A percentile compares a stretch with the other conserved stretches of the same genome.
phyloP scores from a whole-genome alignment of 805 yeast genomes.

The Wickerhamomyces subpelliculosus region DNA sequence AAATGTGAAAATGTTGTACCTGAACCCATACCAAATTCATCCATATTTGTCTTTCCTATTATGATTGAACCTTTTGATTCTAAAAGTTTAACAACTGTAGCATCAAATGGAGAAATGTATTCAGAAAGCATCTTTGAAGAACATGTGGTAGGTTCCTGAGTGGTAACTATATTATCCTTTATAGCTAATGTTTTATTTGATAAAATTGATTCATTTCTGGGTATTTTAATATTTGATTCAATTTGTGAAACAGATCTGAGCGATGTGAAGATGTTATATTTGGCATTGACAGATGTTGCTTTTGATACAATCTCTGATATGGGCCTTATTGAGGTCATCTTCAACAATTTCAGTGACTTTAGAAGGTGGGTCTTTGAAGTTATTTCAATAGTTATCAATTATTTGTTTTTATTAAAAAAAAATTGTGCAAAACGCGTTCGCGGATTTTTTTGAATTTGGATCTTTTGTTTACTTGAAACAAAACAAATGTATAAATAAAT shows the following conservation, averaged over 20 bases:
- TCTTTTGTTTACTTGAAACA: too few relatives aligned
- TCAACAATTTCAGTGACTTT: too few relatives aligned
- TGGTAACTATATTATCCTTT: conserved; percentile 79
- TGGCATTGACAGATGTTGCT: conserved; percentile 16
- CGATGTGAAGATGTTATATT: conserved; percentile 37
- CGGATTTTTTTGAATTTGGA: too few relatives aligned
- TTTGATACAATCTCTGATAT: conserved; percentile 4
- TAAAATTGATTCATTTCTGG: background rate
- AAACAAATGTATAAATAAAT: too few relatives aligned
- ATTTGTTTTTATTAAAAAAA: too few relatives aligned
- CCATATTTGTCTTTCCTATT: conserved; percentile 85
- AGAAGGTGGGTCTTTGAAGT: too few relatives aligned
- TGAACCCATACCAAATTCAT: conserved; percentile 98
- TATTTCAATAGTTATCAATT: too few relatives aligned
- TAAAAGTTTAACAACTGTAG: conserved; percentile 62
- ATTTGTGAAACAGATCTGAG: conserved; percentile 22
- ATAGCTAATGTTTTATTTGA: conserved; percentile 35
- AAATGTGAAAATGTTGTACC: conserved; percentile 47
- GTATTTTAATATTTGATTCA: background rate
- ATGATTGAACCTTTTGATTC: conserved; percentile 42
- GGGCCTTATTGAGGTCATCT: too few relatives aligned
- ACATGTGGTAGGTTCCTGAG: conserved; percentile 66
- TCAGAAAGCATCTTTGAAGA: conserved; percentile 55
- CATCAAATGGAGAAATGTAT: conserved; percentile 72
- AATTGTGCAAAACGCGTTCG: too few relatives aligned